phyloP scores from a whole-genome alignment of 345 rosid genomes.

The Cardamine occulta region DNA sequence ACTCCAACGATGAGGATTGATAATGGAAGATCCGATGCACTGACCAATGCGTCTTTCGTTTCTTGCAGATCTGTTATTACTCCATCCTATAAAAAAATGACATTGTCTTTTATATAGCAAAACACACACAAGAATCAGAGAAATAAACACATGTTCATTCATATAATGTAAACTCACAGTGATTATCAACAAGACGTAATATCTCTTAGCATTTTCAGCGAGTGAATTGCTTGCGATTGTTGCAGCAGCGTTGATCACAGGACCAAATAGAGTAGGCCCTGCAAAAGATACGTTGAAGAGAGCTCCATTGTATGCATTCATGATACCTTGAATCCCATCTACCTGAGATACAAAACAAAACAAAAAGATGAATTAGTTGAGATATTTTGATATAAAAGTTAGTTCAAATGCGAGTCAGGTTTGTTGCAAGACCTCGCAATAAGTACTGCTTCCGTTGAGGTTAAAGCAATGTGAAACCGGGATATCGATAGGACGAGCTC shows the following conservation, averaged over 20 bases:
- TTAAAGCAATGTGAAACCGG: slow-evolving; percentile 96
- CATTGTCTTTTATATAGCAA: slow-evolving; percentile 15
- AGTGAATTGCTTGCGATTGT: slow-evolving; percentile 72
- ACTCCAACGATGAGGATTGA: slow-evolving; percentile 95
- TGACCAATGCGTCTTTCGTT: slow-evolving; percentile 87
- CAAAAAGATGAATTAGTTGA: not conserved
- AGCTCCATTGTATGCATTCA: slow-evolving; percentile 78
- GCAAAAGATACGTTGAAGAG: slow-evolving; percentile 93
- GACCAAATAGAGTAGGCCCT: slow-evolving; percentile 98
- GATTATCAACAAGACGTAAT: slow-evolving; percentile 83
- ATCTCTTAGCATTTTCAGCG: slow-evolving; percentile 57
- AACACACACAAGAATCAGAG: slow-evolving; percentile 5
- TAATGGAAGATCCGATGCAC: slow-evolving; percentile 90
- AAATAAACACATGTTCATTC: too few relatives aligned
- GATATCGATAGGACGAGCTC: slow-evolving; percentile 96
- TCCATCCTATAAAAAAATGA: slow-evolving; percentile 63
- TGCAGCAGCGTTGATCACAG: slow-evolving; percentile 78
- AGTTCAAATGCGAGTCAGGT: not conserved
- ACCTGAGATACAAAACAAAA: slow-evolving; percentile 51
- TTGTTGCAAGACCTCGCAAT: slow-evolving; percentile 64
- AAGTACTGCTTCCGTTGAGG: slow-evolving; percentile 83
- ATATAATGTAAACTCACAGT: slow-evolving; percentile 56
- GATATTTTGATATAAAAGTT: not conserved
- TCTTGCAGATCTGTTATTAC: slow-evolving; percentile 97
- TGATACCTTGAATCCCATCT: slow-evolving; percentile 88